A percentile compares a stretch with the other conserved stretches of the same genome.
phyloP scores from a whole-genome alignment of 2,329 filamentous ascomycete species.

The Sphaceloma murrayae region DNA sequence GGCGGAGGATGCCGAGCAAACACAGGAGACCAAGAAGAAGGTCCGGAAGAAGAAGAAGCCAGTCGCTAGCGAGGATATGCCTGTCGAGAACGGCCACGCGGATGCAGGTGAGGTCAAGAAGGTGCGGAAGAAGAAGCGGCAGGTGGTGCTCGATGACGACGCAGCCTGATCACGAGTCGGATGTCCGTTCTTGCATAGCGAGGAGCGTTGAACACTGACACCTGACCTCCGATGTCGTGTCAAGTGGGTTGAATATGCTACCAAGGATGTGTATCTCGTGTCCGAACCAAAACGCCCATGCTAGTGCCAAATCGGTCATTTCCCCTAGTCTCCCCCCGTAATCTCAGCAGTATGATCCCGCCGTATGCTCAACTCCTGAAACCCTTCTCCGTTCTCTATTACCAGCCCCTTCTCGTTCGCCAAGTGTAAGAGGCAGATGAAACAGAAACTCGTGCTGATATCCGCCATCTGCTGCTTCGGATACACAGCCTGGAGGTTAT shows the following conservation, averaged over 20 bases:
- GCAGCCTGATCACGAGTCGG: not conserved
- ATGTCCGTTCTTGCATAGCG: not conserved
- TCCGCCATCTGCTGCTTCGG: slow-evolving; percentile 78
- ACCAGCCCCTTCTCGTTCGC: slow-evolving; percentile 87
- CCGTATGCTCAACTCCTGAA: slow-evolving; percentile 40
- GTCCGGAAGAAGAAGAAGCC: slow-evolving; percentile 48
- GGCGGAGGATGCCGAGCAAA: slow-evolving; percentile 1
- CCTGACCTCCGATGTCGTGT: too few relatives aligned
- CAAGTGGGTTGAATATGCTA: too few relatives aligned
- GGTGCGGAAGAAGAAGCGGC: slow-evolving; percentile 81
- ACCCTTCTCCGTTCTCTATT: slow-evolving; percentile 53
- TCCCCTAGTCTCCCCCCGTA: slow-evolving; percentile 14
- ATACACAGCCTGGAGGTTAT: slow-evolving; percentile 76
- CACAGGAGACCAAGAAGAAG: slow-evolving; percentile 63
- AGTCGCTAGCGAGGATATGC: slow-evolving; percentile 61
- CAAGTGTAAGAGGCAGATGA: slow-evolving; percentile 83
- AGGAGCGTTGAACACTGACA: not conserved
- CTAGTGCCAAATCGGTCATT: not conserved
- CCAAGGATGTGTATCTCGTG: too few relatives aligned
- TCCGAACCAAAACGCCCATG: too few relatives aligned
- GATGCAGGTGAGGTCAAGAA: slow-evolving; percentile 88
- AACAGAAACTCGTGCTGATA: slow-evolving; percentile 87
- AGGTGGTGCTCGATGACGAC: slow-evolving; percentile 55
- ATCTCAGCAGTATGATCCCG: slow-evolving; percentile 38
- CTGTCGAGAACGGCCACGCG: slow-evolving; percentile 82